phyloP scores from a whole-genome alignment of 331 rosid genomes.

The Stylosanthes scabra region DNA sequence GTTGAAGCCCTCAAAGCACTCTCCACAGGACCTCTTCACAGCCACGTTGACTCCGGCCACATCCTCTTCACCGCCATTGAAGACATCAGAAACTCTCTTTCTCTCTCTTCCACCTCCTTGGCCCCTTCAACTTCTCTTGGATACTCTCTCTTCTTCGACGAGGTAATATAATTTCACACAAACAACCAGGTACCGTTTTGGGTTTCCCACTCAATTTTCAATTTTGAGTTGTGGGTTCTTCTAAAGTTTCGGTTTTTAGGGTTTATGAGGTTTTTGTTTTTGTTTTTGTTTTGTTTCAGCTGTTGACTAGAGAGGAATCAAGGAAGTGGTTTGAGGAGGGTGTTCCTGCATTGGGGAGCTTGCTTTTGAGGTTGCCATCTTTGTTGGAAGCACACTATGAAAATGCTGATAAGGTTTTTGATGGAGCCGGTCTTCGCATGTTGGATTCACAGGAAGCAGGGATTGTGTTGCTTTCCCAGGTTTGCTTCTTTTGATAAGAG shows the following conservation, averaged over 20 bases:
- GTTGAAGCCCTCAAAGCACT: constrained; percentile 63
- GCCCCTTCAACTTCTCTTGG: constrained; percentile 60
- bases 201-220: constrained; percentile 1
- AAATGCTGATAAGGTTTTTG: constrained; percentile 45
- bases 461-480: constrained; percentile 82
- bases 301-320: constrained; percentile 64
- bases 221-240: not conserved
- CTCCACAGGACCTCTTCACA: constrained; percentile 59
- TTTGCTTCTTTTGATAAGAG: constrained; percentile 29
- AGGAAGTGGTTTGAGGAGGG: constrained; percentile 72
- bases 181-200: not conserved
- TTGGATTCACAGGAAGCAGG: constrained; percentile 77
- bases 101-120: constrained; percentile 51
- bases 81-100: constrained; percentile 61
- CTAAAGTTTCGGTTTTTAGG: not conserved
- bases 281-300: constrained; percentile 47
- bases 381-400: constrained; percentile 79
- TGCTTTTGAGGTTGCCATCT: constrained; percentile 78
- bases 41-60: constrained; percentile 63
- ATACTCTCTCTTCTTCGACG: constrained; percentile 77
- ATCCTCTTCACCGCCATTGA: constrained; percentile 61
- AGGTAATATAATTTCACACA: constrained; percentile 48
- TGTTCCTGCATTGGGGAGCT: constrained; percentile 72
- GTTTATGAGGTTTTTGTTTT: not conserved
- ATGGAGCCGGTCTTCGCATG: constrained; percentile 69